Conservation (phyloP, 768 basidiomycete genomes). For the Phanerodontia chrysosporium region DNA sequence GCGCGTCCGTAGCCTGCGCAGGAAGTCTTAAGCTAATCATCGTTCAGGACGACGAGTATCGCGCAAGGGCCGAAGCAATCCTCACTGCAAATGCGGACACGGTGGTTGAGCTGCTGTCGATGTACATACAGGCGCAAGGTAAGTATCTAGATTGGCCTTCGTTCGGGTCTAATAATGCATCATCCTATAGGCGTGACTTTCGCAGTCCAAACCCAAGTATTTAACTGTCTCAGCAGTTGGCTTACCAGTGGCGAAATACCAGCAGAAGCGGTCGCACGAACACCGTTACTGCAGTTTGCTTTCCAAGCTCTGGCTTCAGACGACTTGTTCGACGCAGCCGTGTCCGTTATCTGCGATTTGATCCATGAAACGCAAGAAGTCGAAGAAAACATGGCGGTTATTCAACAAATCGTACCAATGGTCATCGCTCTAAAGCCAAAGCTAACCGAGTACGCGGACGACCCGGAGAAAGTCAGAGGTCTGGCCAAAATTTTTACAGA, state of each 20-base stretch:
- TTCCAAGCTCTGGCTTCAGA: conserved; percentile 85
- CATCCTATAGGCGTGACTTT: conserved; percentile 68
- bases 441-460: conserved; percentile 59
- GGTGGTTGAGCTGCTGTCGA: conserved; percentile 71
- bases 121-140: conserved; percentile 92
- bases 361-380: conserved; percentile 99
- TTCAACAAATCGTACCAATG: conserved; percentile 84
- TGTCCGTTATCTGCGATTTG: conserved; percentile 88
- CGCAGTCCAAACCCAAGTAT: conserved; percentile 74
- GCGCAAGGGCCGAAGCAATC: conserved; percentile 53
- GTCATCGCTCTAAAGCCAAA: conserved; percentile 69
- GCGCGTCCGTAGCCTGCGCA: conserved; percentile 32
- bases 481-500: conserved; percentile 93
- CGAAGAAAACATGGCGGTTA: conserved; percentile 87
- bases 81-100: conserved; percentile 65
- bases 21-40: not conserved
- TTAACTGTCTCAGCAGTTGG: conserved; percentile 86
- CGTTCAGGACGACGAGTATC: conserved; percentile 70
- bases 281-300: conserved; percentile 74
- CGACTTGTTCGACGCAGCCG: conserved; percentile 88
- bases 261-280: conserved; percentile 57
- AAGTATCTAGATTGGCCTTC: not conserved
- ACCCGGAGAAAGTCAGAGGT: conserved; percentile 85
- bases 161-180: conserved; percentile 4
- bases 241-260: conserved; percentile 80